A percentile compares a stretch with the other conserved stretches of the same genome.
Conservation (phyloP, 495 filamentous ascomycete genomes). For the Rhypophila decipiens region DNA sequence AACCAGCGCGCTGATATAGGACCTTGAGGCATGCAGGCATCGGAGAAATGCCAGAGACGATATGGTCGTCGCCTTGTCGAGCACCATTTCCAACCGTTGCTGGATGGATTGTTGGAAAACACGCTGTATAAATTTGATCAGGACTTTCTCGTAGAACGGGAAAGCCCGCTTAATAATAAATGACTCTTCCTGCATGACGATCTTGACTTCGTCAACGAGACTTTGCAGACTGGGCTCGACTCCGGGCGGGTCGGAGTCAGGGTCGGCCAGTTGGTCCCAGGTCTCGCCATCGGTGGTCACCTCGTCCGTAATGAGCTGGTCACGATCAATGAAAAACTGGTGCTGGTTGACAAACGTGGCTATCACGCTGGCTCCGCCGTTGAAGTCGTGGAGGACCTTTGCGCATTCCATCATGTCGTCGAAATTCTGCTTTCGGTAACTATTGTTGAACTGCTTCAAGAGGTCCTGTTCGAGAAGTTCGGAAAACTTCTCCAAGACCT, state of each 20-base stretch:
- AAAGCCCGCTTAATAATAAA: conserved; percentile 93
- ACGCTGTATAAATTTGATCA: conserved; percentile 85
- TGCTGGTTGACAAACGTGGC: conserved; percentile 97
- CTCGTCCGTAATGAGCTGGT: conserved; percentile 85
- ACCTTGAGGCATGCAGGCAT: conserved; percentile 80
- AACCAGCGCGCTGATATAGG: conserved; percentile 75
- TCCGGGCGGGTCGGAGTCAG: conserved; percentile 82
- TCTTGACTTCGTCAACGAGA: conserved; percentile 84
- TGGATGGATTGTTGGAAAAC: conserved; percentile 98
- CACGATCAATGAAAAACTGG: conserved; percentile 94
- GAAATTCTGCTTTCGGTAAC: conserved; percentile 87
- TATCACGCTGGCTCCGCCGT: conserved; percentile 87
- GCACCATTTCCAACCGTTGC: conserved; percentile 89
- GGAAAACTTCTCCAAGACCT: conserved; percentile 93
- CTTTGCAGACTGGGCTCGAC: conserved; percentile 90
- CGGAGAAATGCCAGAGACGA: conserved; percentile 90
- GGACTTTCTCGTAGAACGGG: conserved; percentile 89
- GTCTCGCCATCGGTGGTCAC: conserved; percentile 72
- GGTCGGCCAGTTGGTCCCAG: conserved; percentile 89
- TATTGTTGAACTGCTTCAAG: conserved; percentile 92
- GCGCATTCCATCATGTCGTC: conserved; percentile 96
- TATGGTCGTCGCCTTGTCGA: conserved; percentile 85
- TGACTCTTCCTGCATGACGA: conserved; percentile 95
- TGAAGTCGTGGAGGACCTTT: conserved; percentile 91
- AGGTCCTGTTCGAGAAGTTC: conserved; percentile 94